Base-by-base conservation (phyloP, 2,329 filamentous ascomycete genomes). In the Fusarium bactridioides region DNA sequence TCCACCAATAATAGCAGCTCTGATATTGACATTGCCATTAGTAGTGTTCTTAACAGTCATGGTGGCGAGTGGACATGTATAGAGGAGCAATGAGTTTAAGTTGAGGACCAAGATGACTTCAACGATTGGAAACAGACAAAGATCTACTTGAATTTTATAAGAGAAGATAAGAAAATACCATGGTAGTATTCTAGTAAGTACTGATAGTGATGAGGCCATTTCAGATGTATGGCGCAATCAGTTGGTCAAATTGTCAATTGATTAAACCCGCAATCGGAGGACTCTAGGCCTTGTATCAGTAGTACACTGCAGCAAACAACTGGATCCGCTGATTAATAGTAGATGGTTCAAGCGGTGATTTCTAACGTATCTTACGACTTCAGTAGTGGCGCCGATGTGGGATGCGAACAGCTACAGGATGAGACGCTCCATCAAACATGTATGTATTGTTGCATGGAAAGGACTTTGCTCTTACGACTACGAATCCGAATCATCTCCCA, bases 1-100 rank as follows among this genome's bases (percentile, higher is more conserved):
- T 55, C 79, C 76, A 21, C 78, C 77, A 37, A 78, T 77, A 23
- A 76, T 77, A 43, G 77, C 74, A 21, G 75, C 77, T 59, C 65
- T 74, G 27, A 77, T 43, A 8, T 45, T 54, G 13, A 58, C 45
- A 35, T 35, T 40, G 19, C 70, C 58, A 37, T 75, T 74, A 54
- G 64, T 33, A 27, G 61, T 54, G 33, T 73, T 64, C 33, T 73
- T 74, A 19, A 72, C 64, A 33, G 74, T 62, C 71, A 76, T 76
- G 27, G 37, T 45, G 29, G 31, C 5, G 16, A n/a, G 12, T 35
- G n/a, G 29, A 58, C 18, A 25, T 44, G 21, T 23, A 37, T 19
- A 31, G 41, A 8, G 27, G 19, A n/a, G n/a, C 19, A 25, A 40
- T n/a, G 37, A 51, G 33, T 40, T 54, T 7, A 27, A 27, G 3